These are phyloP conservation scores for Diaporthe ilicicola DNA, from an alignment of 2,329 filamentous ascomycete genomes.

Conservation along the genomic window DNA sequence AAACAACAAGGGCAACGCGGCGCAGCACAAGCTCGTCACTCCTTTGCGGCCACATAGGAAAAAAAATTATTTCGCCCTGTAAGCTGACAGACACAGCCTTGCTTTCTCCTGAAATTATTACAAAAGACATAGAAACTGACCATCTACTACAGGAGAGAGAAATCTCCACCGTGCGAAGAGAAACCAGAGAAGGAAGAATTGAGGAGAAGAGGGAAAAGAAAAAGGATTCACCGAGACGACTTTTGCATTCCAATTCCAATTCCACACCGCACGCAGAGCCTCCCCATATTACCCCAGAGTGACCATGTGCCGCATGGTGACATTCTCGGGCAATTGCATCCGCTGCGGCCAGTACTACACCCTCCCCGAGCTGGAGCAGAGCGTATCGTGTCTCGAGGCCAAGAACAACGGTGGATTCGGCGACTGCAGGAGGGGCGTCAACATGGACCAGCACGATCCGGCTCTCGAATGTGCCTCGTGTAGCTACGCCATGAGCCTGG, in stretches of 20 bases:
- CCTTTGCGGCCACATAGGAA: background rate
- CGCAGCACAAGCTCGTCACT: background rate
- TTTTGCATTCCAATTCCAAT: background rate
- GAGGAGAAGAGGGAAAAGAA: background rate
- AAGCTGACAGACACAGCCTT: background rate
- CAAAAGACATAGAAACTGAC: background rate
- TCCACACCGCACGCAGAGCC: background rate
- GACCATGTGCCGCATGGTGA: slow-evolving; percentile 56
- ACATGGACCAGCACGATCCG: slow-evolving; percentile 53
- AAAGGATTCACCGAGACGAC: background rate
- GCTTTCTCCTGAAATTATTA: background rate
- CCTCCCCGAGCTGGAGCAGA: slow-evolving; percentile 55
- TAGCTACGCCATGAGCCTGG: slow-evolving; percentile 29
- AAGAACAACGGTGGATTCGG: slow-evolving; percentile 58
- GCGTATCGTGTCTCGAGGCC: slow-evolving; percentile 57
- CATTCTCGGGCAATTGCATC: slow-evolving; percentile 54
- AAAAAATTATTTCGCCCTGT: background rate
- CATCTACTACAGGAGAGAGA: background rate
- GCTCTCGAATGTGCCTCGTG: slow-evolving; percentile 59
- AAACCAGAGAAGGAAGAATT: background rate
- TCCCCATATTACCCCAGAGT: background rate
- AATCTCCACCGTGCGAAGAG: background rate
- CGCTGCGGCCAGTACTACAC: slow-evolving; percentile 50
- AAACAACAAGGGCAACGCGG: slow-evolving; percentile 9
- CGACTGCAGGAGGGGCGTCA: slow-evolving; percentile 50